These are phyloP conservation scores for Pseudocercospora musae DNA, from an alignment of 2,329 filamentous ascomycete genomes.

Conservation along the genomic window DNA sequence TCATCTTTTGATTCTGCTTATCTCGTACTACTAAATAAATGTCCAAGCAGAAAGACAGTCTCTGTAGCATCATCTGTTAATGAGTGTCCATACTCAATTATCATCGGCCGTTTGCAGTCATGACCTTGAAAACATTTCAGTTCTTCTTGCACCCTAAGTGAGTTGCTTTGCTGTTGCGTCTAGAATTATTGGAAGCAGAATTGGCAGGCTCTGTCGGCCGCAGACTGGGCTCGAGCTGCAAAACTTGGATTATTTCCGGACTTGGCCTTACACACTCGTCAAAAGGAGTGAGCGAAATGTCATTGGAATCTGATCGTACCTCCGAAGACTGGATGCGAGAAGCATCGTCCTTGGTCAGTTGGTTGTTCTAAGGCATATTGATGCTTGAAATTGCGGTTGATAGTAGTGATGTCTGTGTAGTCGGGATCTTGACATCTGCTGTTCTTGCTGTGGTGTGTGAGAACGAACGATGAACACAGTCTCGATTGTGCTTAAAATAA, in stretches of 20 bases:
- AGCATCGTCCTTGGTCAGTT: conserved; percentile 14
- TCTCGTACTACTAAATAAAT: neutral
- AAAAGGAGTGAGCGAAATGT: neutral
- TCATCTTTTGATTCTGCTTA: neutral
- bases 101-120: neutral
- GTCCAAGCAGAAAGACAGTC: neutral
- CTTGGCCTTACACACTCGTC: conserved; percentile 9
- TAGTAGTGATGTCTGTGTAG: neutral
- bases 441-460: neutral
- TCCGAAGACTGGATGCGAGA: conserved; percentile 16
- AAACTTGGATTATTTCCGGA: conserved; percentile 18
- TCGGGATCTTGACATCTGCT: neutral
- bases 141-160: conserved; percentile 8
- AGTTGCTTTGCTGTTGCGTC: conserved; percentile 4
- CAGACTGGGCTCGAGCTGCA: conserved; percentile 18
- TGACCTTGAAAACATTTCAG: neutral
- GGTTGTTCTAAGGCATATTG: conserved; percentile 5
- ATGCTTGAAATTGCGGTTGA: neutral
- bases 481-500: neutral
- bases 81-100: neutral
- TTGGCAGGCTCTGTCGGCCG: conserved; percentile 33
- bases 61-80: neutral
- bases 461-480: neutral
- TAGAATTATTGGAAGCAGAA: neutral
- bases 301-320: neutral